Percentiles rank a stretch among this genome's conserved stretches.
These are phyloP conservation scores for Candida coleopterorum DNA, from an alignment of 805 yeast species.

Conservation along the genomic window DNA sequence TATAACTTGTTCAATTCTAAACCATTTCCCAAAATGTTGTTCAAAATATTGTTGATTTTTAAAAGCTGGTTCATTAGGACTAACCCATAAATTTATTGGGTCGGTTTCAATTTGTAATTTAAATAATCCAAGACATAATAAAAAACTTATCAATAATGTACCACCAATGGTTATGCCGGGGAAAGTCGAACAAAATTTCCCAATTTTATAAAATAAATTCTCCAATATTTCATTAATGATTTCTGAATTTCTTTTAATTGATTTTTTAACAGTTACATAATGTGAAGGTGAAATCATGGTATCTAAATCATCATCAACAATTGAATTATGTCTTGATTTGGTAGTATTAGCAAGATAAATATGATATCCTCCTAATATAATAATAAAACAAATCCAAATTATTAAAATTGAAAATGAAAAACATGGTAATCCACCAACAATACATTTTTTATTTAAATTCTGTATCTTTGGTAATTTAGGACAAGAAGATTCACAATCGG, in stretches of 20 bases:
- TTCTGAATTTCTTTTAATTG: slow-evolving; percentile 4
- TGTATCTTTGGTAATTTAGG: slow-evolving; percentile 56
- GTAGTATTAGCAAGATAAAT: slow-evolving; percentile 20
- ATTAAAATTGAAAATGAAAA: slow-evolving; percentile 60
- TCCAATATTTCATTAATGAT: slow-evolving; percentile 13
- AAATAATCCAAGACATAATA: slow-evolving; percentile 48
- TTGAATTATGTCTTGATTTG: neutral
- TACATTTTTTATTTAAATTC: slow-evolving; percentile 39
- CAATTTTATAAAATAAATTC: slow-evolving; percentile 44
- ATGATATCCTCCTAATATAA: slow-evolving; percentile 43
- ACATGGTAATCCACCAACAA: slow-evolving; percentile 63
- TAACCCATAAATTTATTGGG: slow-evolving; percentile 89
- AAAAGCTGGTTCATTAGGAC: slow-evolving; percentile 66
- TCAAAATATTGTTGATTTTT: slow-evolving; percentile 69
- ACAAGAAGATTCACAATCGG: slow-evolving; percentile 82
- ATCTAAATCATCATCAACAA: slow-evolving; percentile 11
- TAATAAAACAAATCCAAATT: slow-evolving; percentile 36
- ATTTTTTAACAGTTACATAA: slow-evolving; percentile 10
- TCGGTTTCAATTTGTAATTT: slow-evolving; percentile 62
- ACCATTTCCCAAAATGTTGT: slow-evolving; percentile 84
- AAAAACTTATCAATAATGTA: slow-evolving; percentile 28
- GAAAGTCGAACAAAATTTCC: slow-evolving; percentile 53
- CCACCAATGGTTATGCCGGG: slow-evolving; percentile 39
- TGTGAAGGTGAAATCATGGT: slow-evolving; percentile 13
- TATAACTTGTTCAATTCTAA: slow-evolving; percentile 79